Percentiles rank a stretch among this genome's conserved stretches.
Evolutionary conservation across 192 early-diverging fungal genomes (phyloP).

Genomic region (Backusella luteola): DNA sequence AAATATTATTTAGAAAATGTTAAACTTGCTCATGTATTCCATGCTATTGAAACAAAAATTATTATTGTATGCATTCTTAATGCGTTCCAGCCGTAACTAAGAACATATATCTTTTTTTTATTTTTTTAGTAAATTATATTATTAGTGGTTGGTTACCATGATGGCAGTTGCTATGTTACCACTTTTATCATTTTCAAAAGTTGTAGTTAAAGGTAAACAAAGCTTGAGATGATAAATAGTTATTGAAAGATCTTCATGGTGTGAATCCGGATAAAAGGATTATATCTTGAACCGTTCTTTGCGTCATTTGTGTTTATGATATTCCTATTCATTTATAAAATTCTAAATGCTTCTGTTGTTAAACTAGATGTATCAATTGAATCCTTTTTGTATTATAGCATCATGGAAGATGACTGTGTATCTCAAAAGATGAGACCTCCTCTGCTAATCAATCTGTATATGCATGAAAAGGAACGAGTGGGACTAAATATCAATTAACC

Average conservation of each 20-base stretch:
- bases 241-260: neutral
- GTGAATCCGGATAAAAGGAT: neutral
- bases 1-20: conserved; percentile 3
- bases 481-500: neutral
- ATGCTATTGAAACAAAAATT: neutral
- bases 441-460: neutral
- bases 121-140: neutral
- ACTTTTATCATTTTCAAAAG: neutral
- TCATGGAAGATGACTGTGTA: neutral
- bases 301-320: neutral
- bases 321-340: neutral
- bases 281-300: neutral
- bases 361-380: neutral
- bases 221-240: neutral
- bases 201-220: neutral
- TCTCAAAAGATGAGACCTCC: neutral
- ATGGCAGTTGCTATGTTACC: neutral
- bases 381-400: neutral
- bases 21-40: neutral
- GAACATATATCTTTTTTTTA: neutral
- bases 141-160: neutral
- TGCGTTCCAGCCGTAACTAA: neutral
- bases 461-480: neutral
- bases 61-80: neutral
- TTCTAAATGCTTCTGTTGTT: neutral